A percentile compares a stretch with the other conserved stretches of the same genome.
Conservation (phyloP, 1,139 yeast species). For the Geotrichum fermentans region DNA sequence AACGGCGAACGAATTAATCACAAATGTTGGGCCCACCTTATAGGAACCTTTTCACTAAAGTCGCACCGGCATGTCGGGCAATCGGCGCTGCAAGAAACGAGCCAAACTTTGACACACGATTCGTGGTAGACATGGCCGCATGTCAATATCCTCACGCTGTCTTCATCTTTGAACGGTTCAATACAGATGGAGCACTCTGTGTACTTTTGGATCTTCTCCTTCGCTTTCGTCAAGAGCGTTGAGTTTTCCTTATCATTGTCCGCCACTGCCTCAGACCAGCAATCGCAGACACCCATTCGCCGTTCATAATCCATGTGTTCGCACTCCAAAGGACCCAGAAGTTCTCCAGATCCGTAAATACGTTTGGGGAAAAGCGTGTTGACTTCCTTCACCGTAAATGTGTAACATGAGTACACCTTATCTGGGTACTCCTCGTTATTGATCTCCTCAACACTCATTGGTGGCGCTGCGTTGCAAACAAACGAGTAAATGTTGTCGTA, state of each 20-base stretch:
- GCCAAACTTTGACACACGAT: slow-evolving; percentile 3
- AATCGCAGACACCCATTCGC: neutral
- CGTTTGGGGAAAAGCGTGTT: neutral
- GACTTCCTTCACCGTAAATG: slow-evolving; percentile 2
- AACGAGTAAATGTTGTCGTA: slow-evolving; percentile 1
- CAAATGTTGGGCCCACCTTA: neutral
- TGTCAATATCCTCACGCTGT: neutral
- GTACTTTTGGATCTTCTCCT: neutral
- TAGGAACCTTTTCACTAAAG: neutral
- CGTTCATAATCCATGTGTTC: neutral
- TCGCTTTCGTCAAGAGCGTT: neutral
- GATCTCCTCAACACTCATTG: slow-evolving; percentile 2
- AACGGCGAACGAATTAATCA: neutral
- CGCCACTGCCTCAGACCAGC: neutral
- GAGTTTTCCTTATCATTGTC: neutral
- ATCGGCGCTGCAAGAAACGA: slow-evolving; percentile 2
- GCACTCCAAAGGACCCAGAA: neutral
- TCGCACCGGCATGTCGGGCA: slow-evolving; percentile 9
- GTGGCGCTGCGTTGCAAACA: neutral
- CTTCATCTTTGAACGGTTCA: neutral
- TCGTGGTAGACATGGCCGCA: slow-evolving; percentile 9
- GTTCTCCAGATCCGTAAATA: neutral
- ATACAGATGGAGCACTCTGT: slow-evolving; percentile 3
- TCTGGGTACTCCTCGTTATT: neutral
- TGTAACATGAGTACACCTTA: neutral